These are phyloP conservation scores for Sherardia arvensis DNA, from an alignment of 257 asterid species.

Conservation along the genomic window DNA sequence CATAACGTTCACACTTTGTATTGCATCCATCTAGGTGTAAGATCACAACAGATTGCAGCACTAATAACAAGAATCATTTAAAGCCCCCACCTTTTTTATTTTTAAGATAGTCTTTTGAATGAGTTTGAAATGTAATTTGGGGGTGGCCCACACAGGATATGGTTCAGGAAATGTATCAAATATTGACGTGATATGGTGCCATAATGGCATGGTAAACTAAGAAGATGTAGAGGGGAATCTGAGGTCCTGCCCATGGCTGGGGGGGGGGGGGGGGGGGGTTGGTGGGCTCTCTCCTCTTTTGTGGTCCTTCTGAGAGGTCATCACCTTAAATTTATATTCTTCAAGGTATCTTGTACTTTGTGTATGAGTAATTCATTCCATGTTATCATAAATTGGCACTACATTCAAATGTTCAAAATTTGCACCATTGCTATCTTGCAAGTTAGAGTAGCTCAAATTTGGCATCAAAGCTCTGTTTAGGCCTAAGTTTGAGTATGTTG, in stretches of 20 bases:
- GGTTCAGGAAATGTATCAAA: not conserved
- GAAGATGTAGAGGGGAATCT: not conserved
- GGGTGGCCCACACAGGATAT: not conserved
- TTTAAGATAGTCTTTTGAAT: too few species aligned
- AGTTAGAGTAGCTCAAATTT: too few species aligned
- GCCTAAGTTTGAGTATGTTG: too few species aligned
- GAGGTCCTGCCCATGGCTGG: not conserved
- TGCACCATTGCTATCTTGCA: not conserved
- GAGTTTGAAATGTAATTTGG: not conserved
- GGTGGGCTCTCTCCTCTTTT: not conserved
- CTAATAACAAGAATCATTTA: not conserved
- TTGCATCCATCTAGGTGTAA: not conserved
- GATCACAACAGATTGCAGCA: not conserved
- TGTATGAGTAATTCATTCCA: not conserved
- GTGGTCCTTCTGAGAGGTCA: not conserved
- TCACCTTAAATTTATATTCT: not conserved
- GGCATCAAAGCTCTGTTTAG: too few species aligned
- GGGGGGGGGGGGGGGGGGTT: slow-evolving; percentile 2
- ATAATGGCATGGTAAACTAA: not conserved
- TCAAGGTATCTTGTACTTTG: not conserved
- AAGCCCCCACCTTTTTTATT: not conserved
- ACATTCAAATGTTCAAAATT: not conserved
- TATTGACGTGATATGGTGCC: too few species aligned
- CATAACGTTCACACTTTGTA: not conserved
- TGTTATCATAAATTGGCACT: not conserved